phyloP scores from a whole-genome alignment of 441 rosid species.

The Mallotus japonicus region DNA sequence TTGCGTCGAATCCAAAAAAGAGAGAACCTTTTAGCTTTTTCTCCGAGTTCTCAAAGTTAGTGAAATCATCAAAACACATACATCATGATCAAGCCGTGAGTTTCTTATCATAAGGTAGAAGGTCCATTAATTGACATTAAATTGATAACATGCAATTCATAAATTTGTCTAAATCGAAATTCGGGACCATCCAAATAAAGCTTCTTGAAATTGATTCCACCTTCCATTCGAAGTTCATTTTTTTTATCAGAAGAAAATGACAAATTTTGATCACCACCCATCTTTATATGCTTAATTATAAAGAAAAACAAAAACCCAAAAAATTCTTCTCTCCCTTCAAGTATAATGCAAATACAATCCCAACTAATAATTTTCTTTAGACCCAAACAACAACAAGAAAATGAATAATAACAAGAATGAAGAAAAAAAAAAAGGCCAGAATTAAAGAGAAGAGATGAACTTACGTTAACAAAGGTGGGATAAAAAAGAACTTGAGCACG shows the following conservation, averaged over 20 bases:
- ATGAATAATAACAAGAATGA: neutral
- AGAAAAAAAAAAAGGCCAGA: neutral
- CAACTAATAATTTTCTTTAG: neutral
- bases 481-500: slow-evolving; percentile 59
- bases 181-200: neutral
- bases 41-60: too few species aligned
- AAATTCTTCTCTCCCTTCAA: slow-evolving; percentile 1
- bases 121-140: neutral
- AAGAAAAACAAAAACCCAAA: neutral
- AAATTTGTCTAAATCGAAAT: slow-evolving; percentile 1
- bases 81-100: too few species aligned
- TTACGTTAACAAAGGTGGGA: slow-evolving; percentile 52
- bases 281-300: neutral
- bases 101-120: neutral
- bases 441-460: slow-evolving; percentile 3
- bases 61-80: neutral
- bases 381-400: neutral
- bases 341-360: neutral
- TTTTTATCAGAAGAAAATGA: neutral
- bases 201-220: neutral
- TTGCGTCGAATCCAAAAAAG: neutral
- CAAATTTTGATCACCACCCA: neutral
- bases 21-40: neutral
- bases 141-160: neutral
- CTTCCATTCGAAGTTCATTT: neutral